Conservation (phyloP, 2,329 filamentous ascomycete genomes). For the Ambrosiella cleistominuta region DNA sequence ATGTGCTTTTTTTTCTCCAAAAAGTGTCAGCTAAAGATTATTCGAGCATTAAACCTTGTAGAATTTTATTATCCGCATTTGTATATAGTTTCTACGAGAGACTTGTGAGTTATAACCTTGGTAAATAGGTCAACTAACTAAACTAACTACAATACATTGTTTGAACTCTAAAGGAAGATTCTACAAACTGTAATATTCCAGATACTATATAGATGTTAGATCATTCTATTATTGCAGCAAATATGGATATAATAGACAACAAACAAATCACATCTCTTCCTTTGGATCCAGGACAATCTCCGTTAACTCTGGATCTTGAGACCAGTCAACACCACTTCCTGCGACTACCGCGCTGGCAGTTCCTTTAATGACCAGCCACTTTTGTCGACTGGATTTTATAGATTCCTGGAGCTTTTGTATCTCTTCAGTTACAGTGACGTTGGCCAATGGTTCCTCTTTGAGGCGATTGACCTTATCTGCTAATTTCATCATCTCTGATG, state of each 20-base stretch:
- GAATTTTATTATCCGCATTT: too few species aligned
- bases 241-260: background rate
- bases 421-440: conserved; percentile 35
- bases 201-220: too few species aligned
- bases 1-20: too few species aligned
- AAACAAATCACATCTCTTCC: conserved; percentile 18
- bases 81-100: too few species aligned
- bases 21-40: too few species aligned
- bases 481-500: conserved; percentile 44
- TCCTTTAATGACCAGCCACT: conserved; percentile 60
- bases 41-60: too few species aligned
- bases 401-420: conserved; percentile 40
- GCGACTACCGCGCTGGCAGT: conserved; percentile 62
- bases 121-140: too few species aligned
- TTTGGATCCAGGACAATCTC: conserved; percentile 56
- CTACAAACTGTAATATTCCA: too few species aligned
- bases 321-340: conserved; percentile 73
- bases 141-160: too few species aligned
- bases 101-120: too few species aligned
- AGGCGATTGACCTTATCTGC: conserved; percentile 36
- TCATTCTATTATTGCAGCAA: too few species aligned
- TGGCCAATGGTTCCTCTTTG: conserved; percentile 34
- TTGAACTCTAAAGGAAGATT: too few species aligned
- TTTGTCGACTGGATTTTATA: conserved; percentile 43
- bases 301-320: conserved; percentile 45